Conservation (phyloP, 2,329 filamentous ascomycete genomes). For the Akanthomyces uredinophilus region DNA sequence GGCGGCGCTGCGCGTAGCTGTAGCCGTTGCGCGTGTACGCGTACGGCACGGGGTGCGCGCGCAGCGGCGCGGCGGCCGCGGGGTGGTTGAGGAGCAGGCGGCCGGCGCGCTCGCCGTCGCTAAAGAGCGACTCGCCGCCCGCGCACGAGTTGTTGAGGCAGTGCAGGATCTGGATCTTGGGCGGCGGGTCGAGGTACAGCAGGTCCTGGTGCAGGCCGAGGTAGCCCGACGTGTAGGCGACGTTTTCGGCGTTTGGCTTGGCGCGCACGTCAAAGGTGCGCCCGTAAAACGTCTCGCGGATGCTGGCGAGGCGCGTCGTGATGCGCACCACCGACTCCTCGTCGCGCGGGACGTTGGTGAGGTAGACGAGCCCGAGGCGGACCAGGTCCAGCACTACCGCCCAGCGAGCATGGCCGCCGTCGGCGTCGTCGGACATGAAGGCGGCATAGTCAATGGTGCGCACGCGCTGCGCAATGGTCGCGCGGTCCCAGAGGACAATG, state of each 20-base stretch:
- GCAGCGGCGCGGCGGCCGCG: conserved; percentile 30
- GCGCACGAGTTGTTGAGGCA: conserved; percentile 74
- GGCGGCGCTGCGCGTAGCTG: conserved; percentile 55
- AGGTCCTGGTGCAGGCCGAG: conserved; percentile 92
- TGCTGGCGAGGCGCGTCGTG: conserved; percentile 65
- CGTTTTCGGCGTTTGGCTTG: conserved; percentile 79
- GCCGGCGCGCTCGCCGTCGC: conserved; percentile 63
- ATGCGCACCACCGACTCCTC: conserved; percentile 63
- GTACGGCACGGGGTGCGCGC: conserved; percentile 48
- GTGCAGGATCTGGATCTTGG: conserved; percentile 81
- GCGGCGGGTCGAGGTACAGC: conserved; percentile 75
- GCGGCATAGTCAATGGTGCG: conserved; percentile 61
- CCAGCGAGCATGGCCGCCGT: conserved; percentile 48
- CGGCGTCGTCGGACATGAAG: conserved; percentile 53
- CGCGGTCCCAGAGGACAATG: conserved; percentile 37
- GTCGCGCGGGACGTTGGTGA: conserved; percentile 66
- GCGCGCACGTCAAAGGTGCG: conserved; percentile 83
- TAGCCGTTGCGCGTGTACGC: conserved; percentile 64
- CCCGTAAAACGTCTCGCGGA: conserved; percentile 89
- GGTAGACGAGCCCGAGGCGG: conserved; percentile 67
- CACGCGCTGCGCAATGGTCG: conserved; percentile 35
- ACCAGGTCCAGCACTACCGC: conserved; percentile 58
- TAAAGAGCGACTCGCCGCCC: conserved; percentile 84
- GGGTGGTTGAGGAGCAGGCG: conserved; percentile 23
- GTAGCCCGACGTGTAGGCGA: conserved; percentile 79